A percentile compares a stretch with the other conserved stretches of the same genome.
These are phyloP conservation scores for Volvariella surrecta DNA, from an alignment of 1,284 basidiomycete species.

Conservation along the genomic window DNA sequence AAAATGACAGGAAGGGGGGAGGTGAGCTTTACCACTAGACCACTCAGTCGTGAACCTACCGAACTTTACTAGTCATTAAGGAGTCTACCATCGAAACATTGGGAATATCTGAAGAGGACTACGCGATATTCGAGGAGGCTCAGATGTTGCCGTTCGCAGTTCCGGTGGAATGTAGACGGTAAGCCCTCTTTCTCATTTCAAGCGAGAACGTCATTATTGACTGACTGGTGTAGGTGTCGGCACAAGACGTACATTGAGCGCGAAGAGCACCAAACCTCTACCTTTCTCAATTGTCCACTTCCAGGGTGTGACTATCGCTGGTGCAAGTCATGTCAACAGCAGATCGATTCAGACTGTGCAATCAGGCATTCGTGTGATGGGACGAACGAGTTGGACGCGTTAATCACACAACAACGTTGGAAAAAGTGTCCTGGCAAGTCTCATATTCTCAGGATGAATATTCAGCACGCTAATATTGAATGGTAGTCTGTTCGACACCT, in stretches of 20 bases:
- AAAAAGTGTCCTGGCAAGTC: constrained; percentile 45
- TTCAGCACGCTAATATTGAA: too few relatives aligned
- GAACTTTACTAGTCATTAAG: constrained; percentile 30
- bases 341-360: constrained; percentile 26
- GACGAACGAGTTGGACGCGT: constrained; percentile 37
- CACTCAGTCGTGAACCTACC: too few relatives aligned
- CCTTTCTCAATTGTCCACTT: constrained; percentile 7
- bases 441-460: too few relatives aligned
- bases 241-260: constrained; percentile 3
- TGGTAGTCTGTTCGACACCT: constrained; percentile 47
- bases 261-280: constrained; percentile 5
- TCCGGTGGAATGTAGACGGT: constrained; percentile 7
- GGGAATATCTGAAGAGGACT: neutral
- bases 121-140: neutral
- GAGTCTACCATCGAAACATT: constrained; percentile 25
- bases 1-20: too few relatives aligned
- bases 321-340: constrained; percentile 45
- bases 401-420: constrained; percentile 46
- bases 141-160: constrained; percentile 1
- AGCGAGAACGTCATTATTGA: neutral
- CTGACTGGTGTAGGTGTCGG: constrained; percentile 5
- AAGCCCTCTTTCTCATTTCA: neutral
- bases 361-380: constrained; percentile 48
- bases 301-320: constrained; percentile 36
- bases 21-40: too few relatives aligned